These are phyloP conservation scores for Ceratorhiza oryzae-sativae DNA, from an alignment of 1,284 basidiomycete genomes.

Conservation along the genomic window DNA sequence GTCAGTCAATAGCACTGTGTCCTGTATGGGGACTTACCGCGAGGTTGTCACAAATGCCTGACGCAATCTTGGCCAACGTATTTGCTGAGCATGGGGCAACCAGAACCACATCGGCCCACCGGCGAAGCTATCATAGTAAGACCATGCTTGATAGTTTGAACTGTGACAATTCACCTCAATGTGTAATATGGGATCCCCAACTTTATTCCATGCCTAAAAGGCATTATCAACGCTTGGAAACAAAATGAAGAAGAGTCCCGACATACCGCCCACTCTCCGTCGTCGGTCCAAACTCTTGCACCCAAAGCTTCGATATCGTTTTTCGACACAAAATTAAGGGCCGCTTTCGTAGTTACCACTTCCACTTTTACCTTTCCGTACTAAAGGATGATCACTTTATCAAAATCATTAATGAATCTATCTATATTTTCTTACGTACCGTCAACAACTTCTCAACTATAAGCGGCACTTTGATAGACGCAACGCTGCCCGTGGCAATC, in stretches of 20 bases:
- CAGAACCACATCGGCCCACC: constrained; percentile 96
- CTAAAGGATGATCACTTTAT: constrained; percentile 51
- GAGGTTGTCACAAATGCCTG: constrained; percentile 90
- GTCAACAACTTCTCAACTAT: constrained; percentile 80
- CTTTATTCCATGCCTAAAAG: constrained; percentile 62
- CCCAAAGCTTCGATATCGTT: constrained; percentile 61
- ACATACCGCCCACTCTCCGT: constrained; percentile 87
- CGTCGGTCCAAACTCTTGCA: constrained; percentile 84
- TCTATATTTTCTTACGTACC: constrained; percentile 56
- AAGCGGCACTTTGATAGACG: constrained; percentile 89
- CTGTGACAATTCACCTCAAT: constrained; percentile 66
- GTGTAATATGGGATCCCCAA: constrained; percentile 94
- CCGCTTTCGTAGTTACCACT: constrained; percentile 81
- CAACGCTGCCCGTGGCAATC: constrained; percentile 91
- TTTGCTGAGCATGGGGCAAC: constrained; percentile 96
- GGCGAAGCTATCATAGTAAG: constrained; percentile 62
- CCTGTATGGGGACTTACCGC: constrained; percentile 60
- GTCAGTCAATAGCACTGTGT: constrained; percentile 7
- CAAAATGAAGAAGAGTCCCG: constrained; percentile 26
- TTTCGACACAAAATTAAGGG: constrained; percentile 78
- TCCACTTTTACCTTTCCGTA: constrained; percentile 79
- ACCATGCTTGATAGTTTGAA: background rate
- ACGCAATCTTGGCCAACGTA: constrained; percentile 90
- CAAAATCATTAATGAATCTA: background rate
- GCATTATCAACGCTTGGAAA: background rate